Conservation (phyloP, 1,284 basidiomycete species). For the Ganoderma meredithae region DNA sequence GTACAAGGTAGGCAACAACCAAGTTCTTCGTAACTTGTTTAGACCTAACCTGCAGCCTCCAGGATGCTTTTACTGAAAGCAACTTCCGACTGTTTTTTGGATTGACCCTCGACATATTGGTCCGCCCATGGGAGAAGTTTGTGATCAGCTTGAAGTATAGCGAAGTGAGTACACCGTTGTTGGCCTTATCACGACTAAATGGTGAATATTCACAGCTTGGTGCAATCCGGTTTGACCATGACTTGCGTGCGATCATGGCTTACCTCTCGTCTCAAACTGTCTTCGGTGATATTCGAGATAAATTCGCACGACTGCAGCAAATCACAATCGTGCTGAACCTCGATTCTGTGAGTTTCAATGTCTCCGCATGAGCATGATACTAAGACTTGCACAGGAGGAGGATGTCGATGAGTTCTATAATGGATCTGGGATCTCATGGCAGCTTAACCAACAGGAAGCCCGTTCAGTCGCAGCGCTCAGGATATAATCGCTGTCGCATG, state of each 20-base stretch:
- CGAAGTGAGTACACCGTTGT: constrained; percentile 62
- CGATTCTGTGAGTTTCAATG: constrained; percentile 68
- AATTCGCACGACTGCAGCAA: constrained; percentile 92
- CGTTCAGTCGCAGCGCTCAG: constrained; percentile 73
- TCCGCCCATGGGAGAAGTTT: constrained; percentile 94
- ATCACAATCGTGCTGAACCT: constrained; percentile 93
- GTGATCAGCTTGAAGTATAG: constrained; percentile 85
- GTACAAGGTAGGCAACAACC: constrained; percentile 67
- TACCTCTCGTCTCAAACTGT: constrained; percentile 88
- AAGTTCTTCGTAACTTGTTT: neutral
- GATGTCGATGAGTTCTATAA: constrained; percentile 93
- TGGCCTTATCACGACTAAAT: neutral
- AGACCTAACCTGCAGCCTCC: neutral
- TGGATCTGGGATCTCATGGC: constrained; percentile 92
- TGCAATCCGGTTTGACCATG: constrained; percentile 96
- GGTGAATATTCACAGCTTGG: constrained; percentile 69
- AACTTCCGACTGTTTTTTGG: constrained; percentile 91
- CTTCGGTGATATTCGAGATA: constrained; percentile 90
- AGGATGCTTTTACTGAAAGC: constrained; percentile 86
- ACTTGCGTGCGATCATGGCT: constrained; percentile 84
- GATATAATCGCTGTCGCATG: constrained; percentile 46
- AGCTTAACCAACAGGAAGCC: constrained; percentile 81
- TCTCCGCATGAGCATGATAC: neutral
- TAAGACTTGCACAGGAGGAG: constrained; percentile 68
- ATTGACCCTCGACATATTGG: constrained; percentile 84